Conservation (phyloP, 106 monocot genomes). For the Platanthera zijinensis region DNA sequence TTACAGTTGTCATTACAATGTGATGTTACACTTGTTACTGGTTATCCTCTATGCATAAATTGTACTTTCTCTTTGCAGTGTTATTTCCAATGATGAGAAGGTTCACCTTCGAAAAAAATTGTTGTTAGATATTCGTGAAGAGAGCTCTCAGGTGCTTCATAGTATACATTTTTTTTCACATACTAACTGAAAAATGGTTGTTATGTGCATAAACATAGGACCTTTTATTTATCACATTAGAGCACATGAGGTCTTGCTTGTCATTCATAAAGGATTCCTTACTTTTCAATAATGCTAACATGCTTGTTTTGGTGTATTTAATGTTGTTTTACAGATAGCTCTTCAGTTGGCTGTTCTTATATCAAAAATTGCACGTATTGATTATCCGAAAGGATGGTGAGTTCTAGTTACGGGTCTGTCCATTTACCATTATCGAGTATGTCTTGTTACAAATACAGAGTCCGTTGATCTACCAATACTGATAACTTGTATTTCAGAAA, state of each 20-base stretch:
- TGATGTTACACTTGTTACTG: background rate
- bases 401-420: constrained; percentile 1
- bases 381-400: constrained; percentile 98
- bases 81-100: constrained; percentile 85
- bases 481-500: background rate
- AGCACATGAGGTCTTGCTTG: background rate
- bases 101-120: constrained; percentile 68
- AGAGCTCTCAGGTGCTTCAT: constrained; percentile 60
- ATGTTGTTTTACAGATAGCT: constrained; percentile 55
- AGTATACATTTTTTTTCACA: background rate
- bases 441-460: background rate
- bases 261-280: background rate
- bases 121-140: constrained; percentile 74
- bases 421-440: background rate
- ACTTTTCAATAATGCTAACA: background rate
- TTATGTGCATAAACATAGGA: background rate
- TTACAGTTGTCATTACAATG: background rate
- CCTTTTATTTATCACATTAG: background rate
- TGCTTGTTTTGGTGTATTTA: background rate
- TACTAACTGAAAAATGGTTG: background rate
- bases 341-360: constrained; percentile 78
- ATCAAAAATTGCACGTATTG: constrained; percentile 92
- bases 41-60: background rate
- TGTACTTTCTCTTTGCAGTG: constrained; percentile 31
- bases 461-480: background rate